Evolutionary conservation across 164 flowering plant species (phyloP), one percentile per base, ranked within the genome.

Genomic region (Vitis riparia): DNA sequence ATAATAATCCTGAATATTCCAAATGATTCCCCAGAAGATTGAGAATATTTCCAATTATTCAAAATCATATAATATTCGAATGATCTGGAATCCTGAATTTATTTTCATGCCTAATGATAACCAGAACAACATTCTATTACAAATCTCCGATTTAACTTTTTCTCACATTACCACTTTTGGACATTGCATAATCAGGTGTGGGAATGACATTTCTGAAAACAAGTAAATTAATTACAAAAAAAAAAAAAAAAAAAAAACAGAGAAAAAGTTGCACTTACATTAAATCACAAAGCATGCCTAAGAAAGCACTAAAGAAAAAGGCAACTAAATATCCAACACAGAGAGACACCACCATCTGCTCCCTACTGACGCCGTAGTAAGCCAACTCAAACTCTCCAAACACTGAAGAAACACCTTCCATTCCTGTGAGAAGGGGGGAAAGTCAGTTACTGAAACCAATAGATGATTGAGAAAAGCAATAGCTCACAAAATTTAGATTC

Each of bases 361-460:
- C 93, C 73, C 79, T 85, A 71, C 78, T 82, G 13, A 80, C 51
- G 3, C 95, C 97, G 72, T 81, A 77, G 66, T 70, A 78, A 23
- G 79, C 85, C 71, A 81, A 65, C 77, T 90, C 96, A 58, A 80
- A 85, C 78, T 95, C 98, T n/a, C 96, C 98, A 57, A 84, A 86
- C 64, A 88, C 91, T 1, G 87, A 82, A 87, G 86, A 85, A n/a
- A 92, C 29, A 9, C 98, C 97, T 78, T 88, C 91, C 81, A 86
- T 77, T 58, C 86, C 98, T 91, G 82, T 27, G 16, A 60, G 5
- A 67, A 6, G 2, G 44, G 44, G 44, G 44, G 7, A 37, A 37
- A 37, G 44, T 37, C 44, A 37, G 27, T 37, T 37, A 37, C 44
- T 37, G 44, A 37, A 37, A 6, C 44, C 44, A 37, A 37, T 37